Percentiles rank a stretch among this genome's conserved stretches.
Conservation (phyloP, 805 yeast species). For the Cyberlindnera galapagoensis region DNA sequence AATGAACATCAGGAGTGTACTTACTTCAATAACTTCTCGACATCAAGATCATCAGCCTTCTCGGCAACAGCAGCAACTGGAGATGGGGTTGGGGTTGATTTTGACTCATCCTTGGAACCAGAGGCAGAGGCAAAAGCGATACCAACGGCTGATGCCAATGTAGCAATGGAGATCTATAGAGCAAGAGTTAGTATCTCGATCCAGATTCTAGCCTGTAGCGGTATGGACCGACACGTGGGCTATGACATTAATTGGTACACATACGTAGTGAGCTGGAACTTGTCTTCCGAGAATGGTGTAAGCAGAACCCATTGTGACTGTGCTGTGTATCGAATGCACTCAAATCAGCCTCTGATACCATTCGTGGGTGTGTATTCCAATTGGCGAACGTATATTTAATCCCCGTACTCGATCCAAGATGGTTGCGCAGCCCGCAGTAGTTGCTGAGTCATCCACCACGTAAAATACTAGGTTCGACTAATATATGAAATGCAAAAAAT, state of each 20-base stretch:
- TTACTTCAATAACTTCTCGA: constrained; percentile 26
- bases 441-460: too few species aligned
- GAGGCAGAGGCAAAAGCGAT: constrained; percentile 23
- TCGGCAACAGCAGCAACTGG: constrained; percentile 21
- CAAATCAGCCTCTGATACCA: background rate
- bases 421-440: too few species aligned
- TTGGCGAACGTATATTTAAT: too few species aligned
- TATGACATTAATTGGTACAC: too few species aligned
- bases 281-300: constrained; percentile 24
- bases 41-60: constrained; percentile 26
- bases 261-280: constrained; percentile 24
- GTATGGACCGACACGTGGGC: too few species aligned
- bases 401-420: too few species aligned
- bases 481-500: too few species aligned
- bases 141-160: constrained; percentile 27
- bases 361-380: too few species aligned
- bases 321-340: background rate
- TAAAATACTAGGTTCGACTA: too few species aligned
- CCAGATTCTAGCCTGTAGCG: too few species aligned
- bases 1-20: too few species aligned
- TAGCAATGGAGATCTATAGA: constrained; percentile 26
- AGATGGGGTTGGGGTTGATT: constrained; percentile 17
- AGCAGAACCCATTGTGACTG: constrained; percentile 21
- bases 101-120: constrained; percentile 18
- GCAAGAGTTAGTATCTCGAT: constrained; percentile 4